phyloP scores from a whole-genome alignment of 78 protist species.

The Dictyostelium brefeldianum region DNA sequence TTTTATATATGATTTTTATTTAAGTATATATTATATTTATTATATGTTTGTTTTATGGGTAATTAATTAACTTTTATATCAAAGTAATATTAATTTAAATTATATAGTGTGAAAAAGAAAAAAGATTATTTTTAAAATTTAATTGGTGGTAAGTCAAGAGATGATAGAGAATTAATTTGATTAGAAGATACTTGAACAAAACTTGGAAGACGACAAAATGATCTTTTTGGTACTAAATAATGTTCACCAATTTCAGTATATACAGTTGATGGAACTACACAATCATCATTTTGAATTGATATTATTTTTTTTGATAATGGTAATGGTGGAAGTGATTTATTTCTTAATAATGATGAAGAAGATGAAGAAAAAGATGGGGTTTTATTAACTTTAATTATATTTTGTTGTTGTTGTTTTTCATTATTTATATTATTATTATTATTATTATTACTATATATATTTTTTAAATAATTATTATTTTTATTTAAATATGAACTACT shows the following conservation, averaged over 20 bases:
- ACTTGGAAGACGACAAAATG: not conserved
- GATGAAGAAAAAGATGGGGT: not conserved
- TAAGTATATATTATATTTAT: not conserved
- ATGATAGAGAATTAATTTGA: not conserved
- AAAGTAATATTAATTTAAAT: not conserved
- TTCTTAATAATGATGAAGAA: not conserved
- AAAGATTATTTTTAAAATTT: no score
- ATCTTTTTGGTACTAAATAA: not conserved
- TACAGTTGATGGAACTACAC: not conserved
- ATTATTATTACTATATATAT: not conserved
- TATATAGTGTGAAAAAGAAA: not conserved
- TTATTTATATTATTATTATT: not conserved
- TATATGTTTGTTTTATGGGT: not conserved
- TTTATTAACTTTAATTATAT: not conserved
- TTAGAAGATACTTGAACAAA: not conserved
- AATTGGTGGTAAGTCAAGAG: conserved; percentile 8
- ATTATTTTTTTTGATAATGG: not conserved
- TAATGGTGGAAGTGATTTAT: conserved; percentile 12
- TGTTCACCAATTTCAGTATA: not conserved
- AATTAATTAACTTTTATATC: not conserved
- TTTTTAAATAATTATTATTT: conserved; percentile 10
- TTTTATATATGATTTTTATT: not conserved
- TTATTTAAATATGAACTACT: not conserved
- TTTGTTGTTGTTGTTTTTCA: not conserved
- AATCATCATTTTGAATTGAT: not conserved